These are phyloP conservation scores for Coemansia sp. DNA, from an alignment of 192 early-diverging fungal species.

Conservation along the genomic window DNA sequence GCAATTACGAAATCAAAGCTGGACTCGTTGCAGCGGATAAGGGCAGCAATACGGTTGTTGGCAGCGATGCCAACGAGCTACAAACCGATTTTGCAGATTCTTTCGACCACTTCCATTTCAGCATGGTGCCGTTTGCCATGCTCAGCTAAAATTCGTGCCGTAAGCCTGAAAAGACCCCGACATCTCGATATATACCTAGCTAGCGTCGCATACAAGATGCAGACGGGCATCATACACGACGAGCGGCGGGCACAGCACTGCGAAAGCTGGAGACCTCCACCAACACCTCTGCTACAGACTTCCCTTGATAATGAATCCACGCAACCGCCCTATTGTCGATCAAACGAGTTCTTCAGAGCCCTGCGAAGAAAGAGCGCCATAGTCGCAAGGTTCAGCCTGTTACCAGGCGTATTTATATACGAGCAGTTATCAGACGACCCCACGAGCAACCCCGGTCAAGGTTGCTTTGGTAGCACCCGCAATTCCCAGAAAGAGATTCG, in stretches of 20 bases:
- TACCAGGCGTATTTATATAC: conserved; percentile 24
- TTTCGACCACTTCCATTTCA: not conserved
- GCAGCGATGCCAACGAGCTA: not conserved
- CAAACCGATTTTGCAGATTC: not conserved
- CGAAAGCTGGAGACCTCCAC: not conserved
- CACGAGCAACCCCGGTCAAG: not conserved
- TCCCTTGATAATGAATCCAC: not conserved
- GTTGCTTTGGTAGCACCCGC: not conserved
- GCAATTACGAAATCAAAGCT: not conserved
- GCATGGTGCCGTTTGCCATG: not conserved
- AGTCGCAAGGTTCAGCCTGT: conserved; percentile 25
- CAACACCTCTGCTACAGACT: not conserved
- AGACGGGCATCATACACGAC: not conserved
- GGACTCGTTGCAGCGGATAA: not conserved
- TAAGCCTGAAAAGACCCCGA: no score
- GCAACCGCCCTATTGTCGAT: not conserved
- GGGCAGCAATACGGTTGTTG: not conserved
- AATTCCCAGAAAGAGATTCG: not conserved
- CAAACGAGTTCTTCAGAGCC: conserved; percentile 4
- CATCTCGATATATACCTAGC: no score
- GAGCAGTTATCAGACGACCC: conserved; percentile 14
- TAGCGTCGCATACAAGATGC: no score
- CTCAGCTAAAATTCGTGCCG: not conserved
- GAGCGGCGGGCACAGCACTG: not conserved
- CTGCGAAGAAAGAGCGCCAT: conserved; percentile 5